These are phyloP conservation scores for Cordia subcordata DNA, from an alignment of 257 asterid species.

Conservation along the genomic window DNA sequence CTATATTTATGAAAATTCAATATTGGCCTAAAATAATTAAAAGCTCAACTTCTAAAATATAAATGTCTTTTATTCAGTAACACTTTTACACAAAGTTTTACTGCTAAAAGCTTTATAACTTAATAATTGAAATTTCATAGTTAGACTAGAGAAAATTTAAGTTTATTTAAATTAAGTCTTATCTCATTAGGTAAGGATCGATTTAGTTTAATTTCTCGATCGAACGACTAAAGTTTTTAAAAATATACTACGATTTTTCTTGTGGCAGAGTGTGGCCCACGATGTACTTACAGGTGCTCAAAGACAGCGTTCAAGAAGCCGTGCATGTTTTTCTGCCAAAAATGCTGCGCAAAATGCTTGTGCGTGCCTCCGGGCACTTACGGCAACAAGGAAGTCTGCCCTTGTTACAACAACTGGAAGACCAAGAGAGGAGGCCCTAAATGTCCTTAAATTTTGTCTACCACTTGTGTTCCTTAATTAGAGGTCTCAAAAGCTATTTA, in stretches of 20 bases:
- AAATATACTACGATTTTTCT: background rate
- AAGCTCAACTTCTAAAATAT: too few relatives aligned
- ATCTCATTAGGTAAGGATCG: too few relatives aligned
- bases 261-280: slow-evolving; percentile 43
- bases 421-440: slow-evolving; percentile 86
- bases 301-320: slow-evolving; percentile 78
- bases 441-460: slow-evolving; percentile 48
- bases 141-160: too few relatives aligned
- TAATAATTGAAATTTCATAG: too few relatives aligned
- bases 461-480: background rate
- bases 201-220: too few relatives aligned
- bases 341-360: slow-evolving; percentile 60
- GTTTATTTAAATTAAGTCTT: too few relatives aligned
- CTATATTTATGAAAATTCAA: too few relatives aligned
- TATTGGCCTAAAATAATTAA: too few relatives aligned
- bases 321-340: slow-evolving; percentile 72
- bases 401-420: slow-evolving; percentile 89
- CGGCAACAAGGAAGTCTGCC: slow-evolving; percentile 72
- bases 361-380: slow-evolving; percentile 90
- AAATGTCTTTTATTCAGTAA: too few relatives aligned
- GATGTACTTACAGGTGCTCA: slow-evolving; percentile 60
- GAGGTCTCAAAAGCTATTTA: too few relatives aligned
- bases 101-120: too few relatives aligned
- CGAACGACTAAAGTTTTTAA: background rate
- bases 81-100: too few relatives aligned